Percentiles rank a stretch among this genome's conserved stretches.
phyloP scores from a whole-genome alignment of 345 rosid species.

The Lepidium sativum region DNA sequence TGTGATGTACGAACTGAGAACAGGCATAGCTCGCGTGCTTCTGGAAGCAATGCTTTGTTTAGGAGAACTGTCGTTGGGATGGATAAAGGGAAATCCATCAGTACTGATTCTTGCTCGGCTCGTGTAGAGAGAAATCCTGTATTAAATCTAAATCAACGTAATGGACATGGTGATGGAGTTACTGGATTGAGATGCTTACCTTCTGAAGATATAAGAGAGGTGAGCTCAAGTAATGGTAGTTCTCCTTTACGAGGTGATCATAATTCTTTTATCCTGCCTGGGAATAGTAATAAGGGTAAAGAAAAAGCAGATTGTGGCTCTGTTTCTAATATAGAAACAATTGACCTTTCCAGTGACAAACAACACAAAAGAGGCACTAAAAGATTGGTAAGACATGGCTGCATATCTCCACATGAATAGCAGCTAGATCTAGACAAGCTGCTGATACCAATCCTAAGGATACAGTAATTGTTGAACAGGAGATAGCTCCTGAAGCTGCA shows the following conservation, averaged over 20 bases:
- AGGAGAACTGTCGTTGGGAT: slow-evolving; percentile 34
- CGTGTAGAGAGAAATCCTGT: slow-evolving; percentile 18
- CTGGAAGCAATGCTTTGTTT: slow-evolving; percentile 30
- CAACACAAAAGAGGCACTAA: slow-evolving; percentile 35
- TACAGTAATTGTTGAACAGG: slow-evolving; percentile 6
- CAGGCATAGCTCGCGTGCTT: slow-evolving; percentile 9
- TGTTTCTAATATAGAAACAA: slow-evolving; percentile 29
- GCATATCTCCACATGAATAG: slow-evolving; percentile 73
- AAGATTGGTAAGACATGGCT: slow-evolving; percentile 82
- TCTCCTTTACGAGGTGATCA: slow-evolving; percentile 21
- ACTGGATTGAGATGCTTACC: slow-evolving; percentile 26
- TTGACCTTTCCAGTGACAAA: slow-evolving; percentile 31
- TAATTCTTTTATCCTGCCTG: slow-evolving; percentile 22
- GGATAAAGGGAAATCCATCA: slow-evolving; percentile 39
- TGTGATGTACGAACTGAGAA: slow-evolving; percentile 26
- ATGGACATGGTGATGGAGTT: slow-evolving; percentile 9
- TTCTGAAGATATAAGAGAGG: slow-evolving; percentile 20
- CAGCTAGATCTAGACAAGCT: slow-evolving; percentile 37
- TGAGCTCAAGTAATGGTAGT: slow-evolving; percentile 19
- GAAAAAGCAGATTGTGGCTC: slow-evolving; percentile 34
- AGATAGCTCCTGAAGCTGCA: slow-evolving; percentile 23
- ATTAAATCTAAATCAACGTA: slow-evolving; percentile 22
- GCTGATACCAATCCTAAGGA: slow-evolving; percentile 25
- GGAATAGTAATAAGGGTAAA: slow-evolving; percentile 53
- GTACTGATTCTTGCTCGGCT: slow-evolving; percentile 15